phyloP scores from a whole-genome alignment of 2,329 filamentous ascomycete genomes.

The Dactylellina drechsleri region DNA sequence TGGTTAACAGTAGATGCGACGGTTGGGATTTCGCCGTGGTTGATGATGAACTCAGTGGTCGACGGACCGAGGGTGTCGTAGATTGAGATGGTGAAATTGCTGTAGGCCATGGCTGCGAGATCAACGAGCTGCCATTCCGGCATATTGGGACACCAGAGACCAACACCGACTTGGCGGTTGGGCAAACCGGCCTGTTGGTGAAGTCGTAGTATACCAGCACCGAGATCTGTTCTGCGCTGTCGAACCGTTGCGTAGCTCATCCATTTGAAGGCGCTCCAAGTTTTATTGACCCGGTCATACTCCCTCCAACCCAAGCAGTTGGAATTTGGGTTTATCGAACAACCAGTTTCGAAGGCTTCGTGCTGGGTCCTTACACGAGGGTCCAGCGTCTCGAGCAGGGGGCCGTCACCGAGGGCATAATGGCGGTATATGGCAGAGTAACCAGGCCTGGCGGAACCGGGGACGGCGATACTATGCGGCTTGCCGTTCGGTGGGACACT shows the following conservation, averaged over 20 bases:
- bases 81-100: conserved; percentile 87
- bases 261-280: conserved; percentile 83
- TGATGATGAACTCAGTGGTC: conserved; percentile 93
- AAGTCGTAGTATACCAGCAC: conserved; percentile 83
- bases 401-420: conserved; percentile 77
- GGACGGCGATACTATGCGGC: conserved; percentile 80
- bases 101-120: conserved; percentile 85
- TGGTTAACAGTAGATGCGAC: conserved; percentile 69
- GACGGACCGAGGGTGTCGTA: conserved; percentile 96
- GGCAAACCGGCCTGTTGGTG: conserved; percentile 77
- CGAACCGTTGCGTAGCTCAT: conserved; percentile 82
- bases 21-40: conserved; percentile 80
- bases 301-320: conserved; percentile 82
- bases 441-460: conserved; percentile 77
- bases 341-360: conserved; percentile 79
- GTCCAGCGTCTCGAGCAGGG: conserved; percentile 76
- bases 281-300: conserved; percentile 78
- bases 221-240: conserved; percentile 81
- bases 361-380: conserved; percentile 76
- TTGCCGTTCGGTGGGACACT: conserved; percentile 75
- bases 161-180: conserved; percentile 76
- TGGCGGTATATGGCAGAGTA: conserved; percentile 83
- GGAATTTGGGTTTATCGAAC: conserved; percentile 68
- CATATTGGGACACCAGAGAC: conserved; percentile 86
- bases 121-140: conserved; percentile 92